phyloP scores from a whole-genome alignment of 306 rosid species.

The Prunus armeniaca region DNA sequence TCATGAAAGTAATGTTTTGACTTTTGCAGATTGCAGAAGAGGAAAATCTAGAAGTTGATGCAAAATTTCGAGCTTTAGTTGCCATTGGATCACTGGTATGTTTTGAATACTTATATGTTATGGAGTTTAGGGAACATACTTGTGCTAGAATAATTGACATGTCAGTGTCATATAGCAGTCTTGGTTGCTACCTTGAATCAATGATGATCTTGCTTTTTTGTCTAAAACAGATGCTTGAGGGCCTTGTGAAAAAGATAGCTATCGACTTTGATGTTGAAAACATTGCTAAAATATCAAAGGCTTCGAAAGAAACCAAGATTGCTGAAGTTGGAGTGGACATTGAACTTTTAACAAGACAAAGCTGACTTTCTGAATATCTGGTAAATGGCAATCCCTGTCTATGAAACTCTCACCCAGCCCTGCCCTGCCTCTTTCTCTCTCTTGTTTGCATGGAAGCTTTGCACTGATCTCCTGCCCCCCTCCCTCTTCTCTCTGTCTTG shows the following conservation, averaged over 20 bases:
- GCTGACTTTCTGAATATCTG: constrained; percentile 25
- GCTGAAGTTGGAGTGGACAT: constrained; percentile 86
- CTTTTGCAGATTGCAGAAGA: constrained; percentile 61
- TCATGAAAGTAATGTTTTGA: not conserved
- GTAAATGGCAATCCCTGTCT: not conserved
- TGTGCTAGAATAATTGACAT: not conserved
- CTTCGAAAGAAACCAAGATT: constrained; percentile 75
- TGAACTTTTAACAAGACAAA: constrained; percentile 51
- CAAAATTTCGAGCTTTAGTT: constrained; percentile 86
- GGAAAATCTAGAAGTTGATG: constrained; percentile 63
- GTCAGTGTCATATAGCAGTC: not conserved
- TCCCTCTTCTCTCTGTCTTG: no score
- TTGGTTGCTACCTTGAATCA: not conserved
- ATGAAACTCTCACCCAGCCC: not conserved
- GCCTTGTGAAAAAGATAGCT: constrained; percentile 71
- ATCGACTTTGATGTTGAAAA: constrained; percentile 78
- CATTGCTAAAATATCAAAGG: constrained; percentile 65
- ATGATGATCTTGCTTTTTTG: not conserved
- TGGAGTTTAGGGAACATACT: not conserved
- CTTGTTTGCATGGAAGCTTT: not conserved
- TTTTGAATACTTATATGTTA: constrained; percentile 8
- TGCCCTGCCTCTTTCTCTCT: no score
- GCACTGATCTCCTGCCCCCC: no score
- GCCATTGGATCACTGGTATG: constrained; percentile 94
- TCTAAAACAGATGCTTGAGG: constrained; percentile 68